phyloP scores from a whole-genome alignment of 495 filamentous ascomycete species.

The Aspergillus indologenus region DNA sequence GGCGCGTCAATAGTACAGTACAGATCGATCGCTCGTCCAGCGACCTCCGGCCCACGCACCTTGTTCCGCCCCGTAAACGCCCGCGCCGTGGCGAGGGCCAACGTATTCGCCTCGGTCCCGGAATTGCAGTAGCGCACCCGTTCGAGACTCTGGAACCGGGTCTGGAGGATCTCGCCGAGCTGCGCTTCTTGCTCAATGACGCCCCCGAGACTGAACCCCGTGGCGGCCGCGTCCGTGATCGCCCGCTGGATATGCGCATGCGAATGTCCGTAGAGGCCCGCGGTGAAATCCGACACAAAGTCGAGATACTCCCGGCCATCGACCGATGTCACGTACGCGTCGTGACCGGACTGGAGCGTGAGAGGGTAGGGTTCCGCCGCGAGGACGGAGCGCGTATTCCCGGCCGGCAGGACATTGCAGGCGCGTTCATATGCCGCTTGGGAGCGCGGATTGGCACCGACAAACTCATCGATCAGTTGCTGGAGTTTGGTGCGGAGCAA shows the following conservation, averaged over 20 bases:
- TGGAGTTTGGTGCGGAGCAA: too few species aligned
- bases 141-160: conserved; percentile 27
- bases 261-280: conserved; percentile 47
- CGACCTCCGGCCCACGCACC: too few species aligned
- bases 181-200: conserved; percentile 1
- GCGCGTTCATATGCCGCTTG: too few species aligned
- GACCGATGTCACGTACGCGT: not conserved
- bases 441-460: too few species aligned
- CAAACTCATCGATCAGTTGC: too few species aligned
- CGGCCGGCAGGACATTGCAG: not conserved
- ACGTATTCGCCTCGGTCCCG: conserved; percentile 53
- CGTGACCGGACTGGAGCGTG: not conserved
- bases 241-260: conserved; percentile 34
- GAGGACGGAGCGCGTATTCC: not conserved
- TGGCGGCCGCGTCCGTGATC: not conserved
- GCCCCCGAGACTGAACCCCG: conserved; percentile 13
- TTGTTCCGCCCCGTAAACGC: conserved; percentile 35
- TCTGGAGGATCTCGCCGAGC: conserved; percentile 22
- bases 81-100: conserved; percentile 36
- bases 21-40: too few species aligned
- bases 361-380: not conserved
- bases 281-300: conserved; percentile 43
- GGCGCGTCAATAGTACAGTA: too few species aligned
- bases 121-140: conserved; percentile 50
- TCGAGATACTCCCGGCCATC: conserved; percentile 31